These are phyloP conservation scores for Aspergillus hortae DNA, from an alignment of 2,329 filamentous ascomycete genomes.

Conservation along the genomic window DNA sequence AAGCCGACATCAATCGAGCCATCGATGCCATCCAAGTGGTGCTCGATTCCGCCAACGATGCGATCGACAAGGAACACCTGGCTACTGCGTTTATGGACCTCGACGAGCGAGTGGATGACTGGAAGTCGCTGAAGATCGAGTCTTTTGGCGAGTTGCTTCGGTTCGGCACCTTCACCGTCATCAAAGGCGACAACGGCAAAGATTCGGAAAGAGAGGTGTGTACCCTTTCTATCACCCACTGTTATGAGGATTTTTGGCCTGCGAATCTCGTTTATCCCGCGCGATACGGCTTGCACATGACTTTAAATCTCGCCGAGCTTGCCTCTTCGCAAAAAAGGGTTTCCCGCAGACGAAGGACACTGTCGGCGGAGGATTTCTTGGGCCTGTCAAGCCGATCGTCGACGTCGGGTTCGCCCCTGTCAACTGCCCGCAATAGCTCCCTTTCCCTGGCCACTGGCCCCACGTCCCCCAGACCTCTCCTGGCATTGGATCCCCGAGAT, in stretches of 20 bases:
- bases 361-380: not conserved
- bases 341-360: not conserved
- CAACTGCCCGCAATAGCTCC: not conserved
- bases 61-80: constrained; percentile 82
- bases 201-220: constrained; percentile 87
- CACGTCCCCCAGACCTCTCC: not conserved
- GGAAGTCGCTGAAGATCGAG: constrained; percentile 89
- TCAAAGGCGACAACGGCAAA: constrained; percentile 71
- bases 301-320: not conserved
- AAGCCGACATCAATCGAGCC: constrained; percentile 69
- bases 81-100: constrained; percentile 81
- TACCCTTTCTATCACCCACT: constrained; percentile 17
- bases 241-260: constrained; percentile 3
- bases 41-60: constrained; percentile 80
- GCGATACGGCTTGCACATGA: constrained; percentile 1
- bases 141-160: constrained; percentile 87
- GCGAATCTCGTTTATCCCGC: constrained; percentile 10
- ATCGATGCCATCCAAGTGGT: constrained; percentile 80
- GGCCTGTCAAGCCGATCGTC: not conserved
- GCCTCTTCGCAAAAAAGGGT: not conserved
- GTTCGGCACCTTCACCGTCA: constrained; percentile 85
- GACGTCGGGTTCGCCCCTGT: not conserved
- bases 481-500: not conserved
- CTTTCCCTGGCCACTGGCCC: not conserved
- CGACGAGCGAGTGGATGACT: constrained; percentile 82